Evolutionary conservation across 768 basidiomycete species (phyloP), one percentile per base, ranked within the genome.

Genomic region (Lentinula sp.): DNA sequence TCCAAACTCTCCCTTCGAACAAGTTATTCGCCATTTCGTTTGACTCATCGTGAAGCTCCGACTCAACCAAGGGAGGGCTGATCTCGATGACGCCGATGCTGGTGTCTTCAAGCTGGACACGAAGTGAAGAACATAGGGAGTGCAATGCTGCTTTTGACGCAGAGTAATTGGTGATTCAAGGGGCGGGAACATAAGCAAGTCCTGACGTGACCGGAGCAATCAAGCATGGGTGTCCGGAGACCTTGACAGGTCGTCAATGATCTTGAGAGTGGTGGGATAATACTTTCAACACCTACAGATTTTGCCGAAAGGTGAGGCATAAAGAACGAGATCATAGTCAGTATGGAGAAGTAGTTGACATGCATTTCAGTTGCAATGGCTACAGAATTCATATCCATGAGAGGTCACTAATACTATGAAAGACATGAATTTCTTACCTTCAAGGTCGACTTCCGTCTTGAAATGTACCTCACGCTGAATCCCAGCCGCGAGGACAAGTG

Each of bases 41-140:
- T 18, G 42, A 60, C 78, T 64, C 64, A 63, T 85, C 84, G 65
- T 87, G 84, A 35, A 86, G 71, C 65, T 86, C 85, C 3, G 83
- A 85, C 69, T 86, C 85, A 8, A 84, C 82, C 8, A 86, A 86
- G 81, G 85, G 85, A 9, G 85, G 85, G 3, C 83, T 71, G 23
- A 86, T 76, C 65, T 86, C 85, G 20, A 82, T 70, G 6, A 86
- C 80, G 50, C 81, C 73, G 15, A 87, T 75, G 28, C 81, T 78
- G 16, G 81, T 82, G 18, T 73, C 75, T 43, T 74, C 66, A 9
- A 86, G 73, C 65, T 84, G 80, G 0, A 66, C 67, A 53, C 76
- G 73, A 15, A 86, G 74, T 3, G 81, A 80, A 9, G 78, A 68
- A 18, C 74, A 73, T 63, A 84, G 77, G 60, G 79, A 84, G 64